Percentiles rank a stretch among this genome's conserved stretches.
Evolutionary conservation across 2,329 filamentous ascomycete species (phyloP).

Genomic region (Neocucurbitaria cava): DNA sequence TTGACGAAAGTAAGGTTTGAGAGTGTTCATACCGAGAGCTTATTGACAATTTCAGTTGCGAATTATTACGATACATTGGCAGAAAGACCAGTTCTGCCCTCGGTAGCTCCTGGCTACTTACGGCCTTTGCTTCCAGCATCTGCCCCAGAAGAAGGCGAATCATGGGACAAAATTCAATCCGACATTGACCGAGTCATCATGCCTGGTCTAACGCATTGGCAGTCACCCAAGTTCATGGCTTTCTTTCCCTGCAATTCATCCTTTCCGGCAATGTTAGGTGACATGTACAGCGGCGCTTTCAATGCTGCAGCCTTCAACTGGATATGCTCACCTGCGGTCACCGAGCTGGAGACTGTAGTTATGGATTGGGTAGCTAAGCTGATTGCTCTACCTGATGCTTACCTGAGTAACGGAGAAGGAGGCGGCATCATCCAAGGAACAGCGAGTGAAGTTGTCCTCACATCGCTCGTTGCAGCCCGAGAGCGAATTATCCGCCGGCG

Average conservation of each 20-base stretch:
- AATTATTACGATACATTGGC: conserved; percentile 81
- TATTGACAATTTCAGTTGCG: conserved; percentile 65
- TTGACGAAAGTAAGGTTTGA: conserved; percentile 74
- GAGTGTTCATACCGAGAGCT: neutral
- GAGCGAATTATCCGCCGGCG: conserved; percentile 66
- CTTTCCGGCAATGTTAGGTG: conserved; percentile 85
- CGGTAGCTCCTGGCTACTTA: conserved; percentile 85
- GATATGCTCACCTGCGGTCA: conserved; percentile 91
- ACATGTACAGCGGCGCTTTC: conserved; percentile 90
- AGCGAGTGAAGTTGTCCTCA: conserved; percentile 86
- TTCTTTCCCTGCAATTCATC: conserved; percentile 87
- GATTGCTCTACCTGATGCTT: conserved; percentile 75
- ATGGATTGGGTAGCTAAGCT: conserved; percentile 89
- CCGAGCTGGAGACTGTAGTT: conserved; percentile 90
- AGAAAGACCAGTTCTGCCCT: conserved; percentile 74
- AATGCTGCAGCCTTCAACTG: conserved; percentile 95
- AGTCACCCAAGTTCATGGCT: conserved; percentile 90
- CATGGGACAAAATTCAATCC: conserved; percentile 79
- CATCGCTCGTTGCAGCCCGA: conserved; percentile 84
- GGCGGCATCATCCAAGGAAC: conserved; percentile 95
- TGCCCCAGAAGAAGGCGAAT: conserved; percentile 71
- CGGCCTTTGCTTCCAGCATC: conserved; percentile 74
- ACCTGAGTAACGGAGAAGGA: conserved; percentile 74
- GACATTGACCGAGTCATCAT: conserved; percentile 88
- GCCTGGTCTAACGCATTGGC: conserved; percentile 93